These are phyloP conservation scores for Eimeria falciformis DNA, from an alignment of 169 alveolate species.

Conservation along the genomic window DNA sequence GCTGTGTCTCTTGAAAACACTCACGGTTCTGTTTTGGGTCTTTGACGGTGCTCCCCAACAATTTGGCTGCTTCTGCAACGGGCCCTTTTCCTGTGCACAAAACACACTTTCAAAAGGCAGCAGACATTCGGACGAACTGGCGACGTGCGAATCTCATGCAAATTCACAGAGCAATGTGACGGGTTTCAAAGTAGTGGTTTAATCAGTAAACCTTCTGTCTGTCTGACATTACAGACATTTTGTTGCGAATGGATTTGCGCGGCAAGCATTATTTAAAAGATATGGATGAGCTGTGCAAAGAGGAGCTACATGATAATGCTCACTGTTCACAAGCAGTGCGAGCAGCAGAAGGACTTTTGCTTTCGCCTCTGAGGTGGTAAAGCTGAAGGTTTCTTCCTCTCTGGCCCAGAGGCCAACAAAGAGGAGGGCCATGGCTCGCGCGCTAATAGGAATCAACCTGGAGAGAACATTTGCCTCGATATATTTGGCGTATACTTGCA, in stretches of 20 bases:
- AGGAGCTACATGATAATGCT: not conserved
- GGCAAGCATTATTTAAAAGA: not conserved
- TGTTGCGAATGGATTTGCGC: not conserved
- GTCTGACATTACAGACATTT: not conserved
- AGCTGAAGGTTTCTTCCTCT: not conserved
- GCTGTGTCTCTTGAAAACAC: no score
- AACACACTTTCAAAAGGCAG: no score
- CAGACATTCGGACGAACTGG: no score
- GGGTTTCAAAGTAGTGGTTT: no score
- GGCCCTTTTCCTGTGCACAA: no score
- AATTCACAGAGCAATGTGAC: no score
- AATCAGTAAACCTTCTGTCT: no score
- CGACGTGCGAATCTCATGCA: no score
- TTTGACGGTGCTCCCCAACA: no score
- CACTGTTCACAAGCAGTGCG: slow-evolving; percentile 2
- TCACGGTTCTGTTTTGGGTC: no score
- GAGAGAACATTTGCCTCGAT: not conserved
- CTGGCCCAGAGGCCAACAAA: slow-evolving; percentile 31
- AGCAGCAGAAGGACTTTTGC: slow-evolving; percentile 16
- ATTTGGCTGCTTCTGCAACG: no score
- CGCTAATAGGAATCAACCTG: not conserved
- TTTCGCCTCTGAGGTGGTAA: not conserved
- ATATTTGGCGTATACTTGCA: not conserved
- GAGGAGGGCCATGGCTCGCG: not conserved
- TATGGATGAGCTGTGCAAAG: not conserved